Base-by-base conservation (phyloP, 2,329 filamentous ascomycete species). In the Fusarium irregulare region DNA sequence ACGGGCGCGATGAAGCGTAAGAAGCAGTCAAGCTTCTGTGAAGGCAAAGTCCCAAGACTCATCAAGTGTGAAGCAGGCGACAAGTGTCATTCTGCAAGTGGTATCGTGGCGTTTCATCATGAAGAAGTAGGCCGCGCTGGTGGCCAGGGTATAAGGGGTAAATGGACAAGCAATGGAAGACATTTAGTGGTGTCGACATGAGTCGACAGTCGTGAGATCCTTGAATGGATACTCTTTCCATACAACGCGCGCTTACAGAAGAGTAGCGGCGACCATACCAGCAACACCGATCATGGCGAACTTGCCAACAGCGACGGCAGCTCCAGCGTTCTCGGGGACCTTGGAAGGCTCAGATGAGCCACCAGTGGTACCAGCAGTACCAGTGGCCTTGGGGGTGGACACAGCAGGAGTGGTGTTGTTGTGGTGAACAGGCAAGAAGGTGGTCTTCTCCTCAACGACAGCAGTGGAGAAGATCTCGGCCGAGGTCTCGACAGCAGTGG, bases 271-370 rank as follows among this genome's bases (percentile, higher is more conserved):
- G n/a, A 85, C 75, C 71, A 87, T 82, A 56, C 85, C 86, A 45
- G 82, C 82, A 47, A 86, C 73, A 54, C 83, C 86, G n/a, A 82
- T 84, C 41, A 86, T 72, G 34, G 82, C 83, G 14, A 86, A 74
- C 47, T 82, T 80, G 53, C 80, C 78, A 18, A 81, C 82, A 45
- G 82, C 79, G 44, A 87, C 77, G 23, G 80, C 79, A 25, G 78
- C 75, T n/a, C 78, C 85, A 64, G 81, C 84, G 73, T 78, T 83
- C 56, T 76, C 76, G 62, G 81, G 80, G 48, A 79, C 76, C 42
- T 79, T 77, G n/a, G 80, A 75, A 47, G 79, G 76, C 32, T 76
- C 71, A 8, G 80, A 58, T n/a, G 60, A 49, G 23, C 56, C 73
- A 44, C 78, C 75, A 40, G 57, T 68, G 41, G 63, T 50, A 44